A percentile compares a stretch with the other conserved stretches of the same genome.
phyloP scores from a whole-genome alignment of 139 green algal genomes.

The Zygnema circumcarinatum region DNA sequence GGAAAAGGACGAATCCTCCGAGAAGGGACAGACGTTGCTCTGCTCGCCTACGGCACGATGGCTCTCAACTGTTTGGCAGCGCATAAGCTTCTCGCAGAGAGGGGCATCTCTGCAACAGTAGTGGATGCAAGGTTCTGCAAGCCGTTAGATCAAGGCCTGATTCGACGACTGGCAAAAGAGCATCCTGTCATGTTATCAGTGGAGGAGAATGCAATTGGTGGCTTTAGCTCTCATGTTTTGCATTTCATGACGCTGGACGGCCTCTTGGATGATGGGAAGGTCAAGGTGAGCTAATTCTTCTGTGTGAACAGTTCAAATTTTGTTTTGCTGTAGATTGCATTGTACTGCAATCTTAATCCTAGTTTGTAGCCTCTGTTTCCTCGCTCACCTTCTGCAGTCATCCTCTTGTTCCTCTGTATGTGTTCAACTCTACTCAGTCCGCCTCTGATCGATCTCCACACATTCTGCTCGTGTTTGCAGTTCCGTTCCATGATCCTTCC shows the following conservation, averaged over 20 bases:
- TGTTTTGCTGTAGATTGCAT: neutral
- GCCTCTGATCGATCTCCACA: too few relatives aligned
- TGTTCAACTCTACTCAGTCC: neutral
- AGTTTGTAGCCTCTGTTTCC: too few relatives aligned
- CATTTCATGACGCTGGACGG: constrained; percentile 89
- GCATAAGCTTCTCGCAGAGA: constrained; percentile 81
- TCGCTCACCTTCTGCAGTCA: constrained; percentile 6
- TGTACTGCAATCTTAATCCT: neutral
- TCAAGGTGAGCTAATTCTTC: constrained; percentile 86
- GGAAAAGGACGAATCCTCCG: constrained; percentile 86
- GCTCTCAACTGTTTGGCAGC: constrained; percentile 86
- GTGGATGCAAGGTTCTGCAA: constrained; percentile 98
- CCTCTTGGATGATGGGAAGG: constrained; percentile 83
- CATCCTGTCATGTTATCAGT: constrained; percentile 92
- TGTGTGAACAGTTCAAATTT: constrained; percentile 15
- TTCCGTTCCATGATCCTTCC: constrained; percentile 90
- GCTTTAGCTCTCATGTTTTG: constrained; percentile 92
- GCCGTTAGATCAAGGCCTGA: constrained; percentile 89
- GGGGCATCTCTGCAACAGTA: constrained; percentile 86
- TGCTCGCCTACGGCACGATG: constrained; percentile 91
- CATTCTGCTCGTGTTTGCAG: constrained; percentile 30
- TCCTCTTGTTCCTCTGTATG: constrained; percentile 8
- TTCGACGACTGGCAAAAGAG: constrained; percentile 76
- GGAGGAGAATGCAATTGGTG: constrained; percentile 95
- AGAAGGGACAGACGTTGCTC: constrained; percentile 84